phyloP scores from a whole-genome alignment of 768 basidiomycete species.

The Boletales sp. region DNA sequence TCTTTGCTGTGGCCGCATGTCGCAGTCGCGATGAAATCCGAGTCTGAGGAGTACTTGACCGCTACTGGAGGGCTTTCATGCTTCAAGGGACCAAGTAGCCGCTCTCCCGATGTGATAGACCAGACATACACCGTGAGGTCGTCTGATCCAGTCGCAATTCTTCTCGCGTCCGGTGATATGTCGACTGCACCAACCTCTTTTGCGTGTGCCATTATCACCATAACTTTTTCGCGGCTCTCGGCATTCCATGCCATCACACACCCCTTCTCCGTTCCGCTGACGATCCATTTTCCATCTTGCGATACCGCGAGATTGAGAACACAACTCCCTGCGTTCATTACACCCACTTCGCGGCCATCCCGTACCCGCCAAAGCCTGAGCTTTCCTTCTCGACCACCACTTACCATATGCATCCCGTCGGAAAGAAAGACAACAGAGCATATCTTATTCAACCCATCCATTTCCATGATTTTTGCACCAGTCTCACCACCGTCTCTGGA shows the following conservation, averaged over 20 bases:
- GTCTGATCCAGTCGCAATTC: background rate
- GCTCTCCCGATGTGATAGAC: background rate
- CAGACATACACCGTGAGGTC: background rate
- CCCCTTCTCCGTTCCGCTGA: background rate
- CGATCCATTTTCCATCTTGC: too few species aligned
- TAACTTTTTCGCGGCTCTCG: background rate
- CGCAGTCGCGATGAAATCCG: background rate
- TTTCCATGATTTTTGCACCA: too few species aligned
- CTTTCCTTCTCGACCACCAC: too few species aligned
- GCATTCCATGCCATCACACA: slow-evolving; percentile 3
- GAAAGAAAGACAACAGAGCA: too few species aligned
- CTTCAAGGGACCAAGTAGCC: background rate
- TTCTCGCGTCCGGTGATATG: background rate
- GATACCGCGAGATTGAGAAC: too few species aligned
- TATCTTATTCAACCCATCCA: too few species aligned
- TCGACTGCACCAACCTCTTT: background rate
- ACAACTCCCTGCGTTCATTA: too few species aligned
- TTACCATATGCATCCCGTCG: too few species aligned
- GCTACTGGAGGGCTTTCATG: background rate
- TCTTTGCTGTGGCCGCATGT: background rate
- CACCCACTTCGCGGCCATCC: too few species aligned
- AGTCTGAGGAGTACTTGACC: background rate
- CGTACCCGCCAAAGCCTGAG: too few species aligned
- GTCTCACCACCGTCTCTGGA: too few species aligned
- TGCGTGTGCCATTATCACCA: background rate